Evolutionary conservation across 208 protist genomes (phyloP).

Genomic region (Cochliopodium minus): DNA sequence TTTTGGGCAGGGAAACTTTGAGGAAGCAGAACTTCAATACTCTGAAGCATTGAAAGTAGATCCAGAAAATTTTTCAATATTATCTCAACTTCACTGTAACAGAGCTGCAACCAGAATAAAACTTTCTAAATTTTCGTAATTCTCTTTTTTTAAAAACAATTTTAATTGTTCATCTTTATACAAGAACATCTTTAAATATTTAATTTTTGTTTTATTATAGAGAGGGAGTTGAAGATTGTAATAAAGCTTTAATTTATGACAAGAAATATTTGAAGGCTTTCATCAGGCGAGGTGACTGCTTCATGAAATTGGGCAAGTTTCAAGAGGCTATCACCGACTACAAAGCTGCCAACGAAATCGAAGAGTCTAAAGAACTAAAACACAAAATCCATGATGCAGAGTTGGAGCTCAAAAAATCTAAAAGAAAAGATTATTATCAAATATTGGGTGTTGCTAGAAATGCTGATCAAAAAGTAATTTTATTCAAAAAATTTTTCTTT

Average conservation of each 20-base stretch:
- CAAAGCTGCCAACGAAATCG: conserved; percentile 48
- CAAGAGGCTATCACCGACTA: conserved; percentile 63
- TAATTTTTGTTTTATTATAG: too few relatives aligned
- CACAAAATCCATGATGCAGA: conserved; percentile 22
- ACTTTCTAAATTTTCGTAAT: conserved; percentile 60
- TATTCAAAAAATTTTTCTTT: too few relatives aligned
- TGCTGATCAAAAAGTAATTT: conserved; percentile 30
- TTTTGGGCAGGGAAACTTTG: conserved; percentile 45
- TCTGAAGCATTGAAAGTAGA: conserved; percentile 49
- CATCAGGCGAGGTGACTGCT: conserved; percentile 53
- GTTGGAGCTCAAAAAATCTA: conserved; percentile 36
- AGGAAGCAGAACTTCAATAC: conserved; percentile 51
- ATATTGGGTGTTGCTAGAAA: conserved; percentile 43
- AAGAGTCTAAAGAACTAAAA: conserved; percentile 30
- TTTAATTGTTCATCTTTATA: too few relatives aligned
- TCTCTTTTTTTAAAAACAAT: too few relatives aligned
- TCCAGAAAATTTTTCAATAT: conserved; percentile 43
- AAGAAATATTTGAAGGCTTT: conserved; percentile 52
- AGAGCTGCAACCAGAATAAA: conserved; percentile 57
- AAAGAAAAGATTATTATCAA: conserved; percentile 71
- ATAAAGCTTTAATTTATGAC: conserved; percentile 66
- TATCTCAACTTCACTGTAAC: conserved; percentile 56
- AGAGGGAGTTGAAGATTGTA: conserved; percentile 59
- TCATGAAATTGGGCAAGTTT: conserved; percentile 51
- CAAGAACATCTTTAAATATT: too few relatives aligned